A percentile compares a stretch with the other conserved stretches of the same genome.
Evolutionary conservation across 306 rosid species (phyloP).

Genomic region (Pyrus pyrifolia): DNA sequence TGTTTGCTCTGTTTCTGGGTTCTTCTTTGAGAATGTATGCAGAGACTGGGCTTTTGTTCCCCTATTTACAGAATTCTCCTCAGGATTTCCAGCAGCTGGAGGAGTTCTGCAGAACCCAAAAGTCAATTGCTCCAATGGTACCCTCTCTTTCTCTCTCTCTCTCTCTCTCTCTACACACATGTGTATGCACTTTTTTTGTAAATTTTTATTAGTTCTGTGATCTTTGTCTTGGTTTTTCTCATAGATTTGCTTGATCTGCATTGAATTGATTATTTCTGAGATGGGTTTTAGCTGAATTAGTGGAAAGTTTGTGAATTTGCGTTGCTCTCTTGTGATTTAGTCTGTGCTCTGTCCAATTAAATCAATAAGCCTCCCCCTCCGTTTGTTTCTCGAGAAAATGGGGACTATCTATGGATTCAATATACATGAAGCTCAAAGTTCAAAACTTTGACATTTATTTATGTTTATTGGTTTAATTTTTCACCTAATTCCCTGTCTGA

Average conservation of each 20-base stretch:
- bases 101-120: conserved; percentile 66
- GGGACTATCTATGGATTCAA: not conserved
- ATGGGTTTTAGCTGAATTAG: conserved; percentile 9
- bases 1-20: conserved; percentile 4
- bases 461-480: not conserved
- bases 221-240: not conserved
- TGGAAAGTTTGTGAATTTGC: not conserved
- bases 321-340: not conserved
- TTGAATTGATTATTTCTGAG: conserved; percentile 21
- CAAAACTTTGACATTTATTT: not conserved
- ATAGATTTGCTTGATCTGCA: conserved; percentile 23
- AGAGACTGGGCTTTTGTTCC: conserved; percentile 59
- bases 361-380: not conserved
- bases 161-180: not conserved
- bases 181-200: not conserved
- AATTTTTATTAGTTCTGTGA: not conserved
- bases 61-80: conserved; percentile 57
- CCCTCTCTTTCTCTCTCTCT: conserved; percentile 5
- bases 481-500: not conserved
- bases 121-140: conserved; percentile 59
- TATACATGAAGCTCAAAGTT: not conserved
- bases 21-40: conserved; percentile 55
- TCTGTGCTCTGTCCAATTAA: not conserved
- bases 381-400: conserved; percentile 20
- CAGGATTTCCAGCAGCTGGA: conserved; percentile 73